Conservation (phyloP, 179 eudicot species). For the Heliamphora pulchella region DNA sequence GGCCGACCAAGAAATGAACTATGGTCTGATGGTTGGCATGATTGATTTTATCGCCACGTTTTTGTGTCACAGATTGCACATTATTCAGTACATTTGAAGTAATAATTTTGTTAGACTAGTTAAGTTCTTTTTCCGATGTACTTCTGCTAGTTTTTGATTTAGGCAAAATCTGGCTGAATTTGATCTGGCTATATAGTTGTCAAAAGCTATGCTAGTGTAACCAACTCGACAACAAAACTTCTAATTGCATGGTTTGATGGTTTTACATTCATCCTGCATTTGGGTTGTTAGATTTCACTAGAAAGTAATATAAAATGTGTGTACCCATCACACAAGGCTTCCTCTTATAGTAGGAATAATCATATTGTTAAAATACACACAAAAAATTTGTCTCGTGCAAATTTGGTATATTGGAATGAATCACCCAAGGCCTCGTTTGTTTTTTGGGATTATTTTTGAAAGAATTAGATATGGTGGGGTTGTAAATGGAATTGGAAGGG, state of each 20-base stretch:
- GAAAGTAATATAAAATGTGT: neutral
- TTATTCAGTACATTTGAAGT: neutral
- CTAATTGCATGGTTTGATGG: too few relatives aligned
- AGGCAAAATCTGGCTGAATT: neutral
- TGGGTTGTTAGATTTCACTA: neutral
- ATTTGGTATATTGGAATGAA: neutral
- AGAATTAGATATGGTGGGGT: too few relatives aligned
- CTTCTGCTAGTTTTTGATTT: neutral
- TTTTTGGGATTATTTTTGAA: too few relatives aligned
- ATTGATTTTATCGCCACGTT: neutral
- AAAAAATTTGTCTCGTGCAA: neutral
- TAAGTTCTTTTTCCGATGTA: neutral
- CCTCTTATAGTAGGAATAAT: neutral
- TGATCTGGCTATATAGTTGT: neutral
- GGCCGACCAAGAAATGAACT: constrained; percentile 4
- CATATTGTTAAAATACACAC: neutral
- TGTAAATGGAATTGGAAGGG: too few relatives aligned
- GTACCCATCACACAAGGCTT: too few relatives aligned
- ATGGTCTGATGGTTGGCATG: neutral
- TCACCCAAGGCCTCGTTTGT: neutral
- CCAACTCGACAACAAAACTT: neutral
- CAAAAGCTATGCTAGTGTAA: neutral
- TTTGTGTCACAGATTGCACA: neutral
- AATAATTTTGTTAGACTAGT: neutral
- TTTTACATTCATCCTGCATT: neutral